Evolutionary conservation across 106 monocot species (phyloP), one percentile per base, ranked within the genome.

Genomic region (Dioscorea zingiberensis): DNA sequence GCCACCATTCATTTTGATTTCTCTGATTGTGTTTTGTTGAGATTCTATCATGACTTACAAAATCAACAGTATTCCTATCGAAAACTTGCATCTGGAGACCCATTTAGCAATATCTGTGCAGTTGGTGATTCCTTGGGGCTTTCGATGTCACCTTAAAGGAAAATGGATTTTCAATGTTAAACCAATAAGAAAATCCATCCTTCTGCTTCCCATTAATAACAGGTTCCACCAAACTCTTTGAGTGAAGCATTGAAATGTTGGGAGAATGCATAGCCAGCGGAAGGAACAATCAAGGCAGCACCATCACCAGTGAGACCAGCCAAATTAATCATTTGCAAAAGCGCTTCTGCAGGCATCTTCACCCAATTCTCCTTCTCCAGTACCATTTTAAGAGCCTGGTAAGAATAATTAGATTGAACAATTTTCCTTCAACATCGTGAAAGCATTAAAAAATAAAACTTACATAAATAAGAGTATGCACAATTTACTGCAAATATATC

Each of bases 261-360:
- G 67, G 65, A 54, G 77, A 14, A 73, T 30, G n/a, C n/a, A n/a
- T n/a, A 79, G 54, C 74, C 64, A 47, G 58, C 47, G 24, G 80
- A 74, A 64, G 82, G 67, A 55, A 71, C 75, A 70, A 86, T 88
- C 27, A 91, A 44, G 6, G 95, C 82, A 76, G 95, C 95, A 62
- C 95, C 95, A 75, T 97, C 95, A 81, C 95, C 95, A 71, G 75
- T 77, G 55, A 97, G 95, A 12, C 95, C 95, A 44, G 95, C 91
- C 56, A 97, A 77, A 83, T 78, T 92, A 70, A 97, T 80, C 47
- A 81, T 69, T 73, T 86, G 85, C 53, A 78, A 54, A n/a, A n/a
- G n/a, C 28, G 79, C 59, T n/a, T 92, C 91, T 21, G 76, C 64
- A 32, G 91, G 66, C 63, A 97, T 80, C 73, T 88, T 88, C 30